Evolutionary conservation across 2,329 filamentous ascomycete species (phyloP).

Genomic region (Aureobasidium sp.): DNA sequence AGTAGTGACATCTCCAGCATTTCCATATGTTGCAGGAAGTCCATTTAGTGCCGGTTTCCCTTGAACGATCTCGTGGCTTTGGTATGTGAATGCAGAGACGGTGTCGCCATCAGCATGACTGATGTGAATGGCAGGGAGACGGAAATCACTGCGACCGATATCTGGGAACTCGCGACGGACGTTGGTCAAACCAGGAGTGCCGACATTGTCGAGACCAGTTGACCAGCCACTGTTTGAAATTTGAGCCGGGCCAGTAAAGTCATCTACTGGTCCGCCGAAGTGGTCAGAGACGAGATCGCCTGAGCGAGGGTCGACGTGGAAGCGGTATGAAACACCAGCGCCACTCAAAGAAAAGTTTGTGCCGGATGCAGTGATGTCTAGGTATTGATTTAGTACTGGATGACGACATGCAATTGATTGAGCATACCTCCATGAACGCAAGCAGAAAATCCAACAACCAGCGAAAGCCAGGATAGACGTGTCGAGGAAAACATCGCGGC

Average conservation of each 20-base stretch:
- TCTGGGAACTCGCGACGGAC: conserved; percentile 58
- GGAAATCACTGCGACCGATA: conserved; percentile 56
- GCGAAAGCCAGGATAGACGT: neutral
- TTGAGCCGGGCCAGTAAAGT: conserved; percentile 41
- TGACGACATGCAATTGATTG: no score
- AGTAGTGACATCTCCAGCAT: conserved; percentile 50
- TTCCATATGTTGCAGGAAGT: conserved; percentile 54
- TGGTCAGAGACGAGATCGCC: conserved; percentile 55
- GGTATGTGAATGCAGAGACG: conserved; percentile 52
- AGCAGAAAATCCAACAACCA: neutral
- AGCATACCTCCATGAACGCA: neutral
- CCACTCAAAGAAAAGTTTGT: conserved; percentile 52
- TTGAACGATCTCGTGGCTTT: conserved; percentile 47
- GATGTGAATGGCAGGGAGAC: conserved; percentile 55
- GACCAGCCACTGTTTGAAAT: conserved; percentile 47
- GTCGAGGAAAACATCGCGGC: neutral
- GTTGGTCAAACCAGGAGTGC: conserved; percentile 34
- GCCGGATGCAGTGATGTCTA: conserved; percentile 44
- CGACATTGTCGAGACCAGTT: conserved; percentile 24
- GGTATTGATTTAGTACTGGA: neutral
- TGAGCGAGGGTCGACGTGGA: conserved; percentile 52
- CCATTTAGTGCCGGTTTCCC: conserved; percentile 53
- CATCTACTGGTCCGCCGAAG: conserved; percentile 51
- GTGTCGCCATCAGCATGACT: conserved; percentile 53
- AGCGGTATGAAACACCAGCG: conserved; percentile 53